These are phyloP conservation scores for Umbellularia californica DNA, from an alignment of 164 flowering plant genomes.

Conservation along the genomic window DNA sequence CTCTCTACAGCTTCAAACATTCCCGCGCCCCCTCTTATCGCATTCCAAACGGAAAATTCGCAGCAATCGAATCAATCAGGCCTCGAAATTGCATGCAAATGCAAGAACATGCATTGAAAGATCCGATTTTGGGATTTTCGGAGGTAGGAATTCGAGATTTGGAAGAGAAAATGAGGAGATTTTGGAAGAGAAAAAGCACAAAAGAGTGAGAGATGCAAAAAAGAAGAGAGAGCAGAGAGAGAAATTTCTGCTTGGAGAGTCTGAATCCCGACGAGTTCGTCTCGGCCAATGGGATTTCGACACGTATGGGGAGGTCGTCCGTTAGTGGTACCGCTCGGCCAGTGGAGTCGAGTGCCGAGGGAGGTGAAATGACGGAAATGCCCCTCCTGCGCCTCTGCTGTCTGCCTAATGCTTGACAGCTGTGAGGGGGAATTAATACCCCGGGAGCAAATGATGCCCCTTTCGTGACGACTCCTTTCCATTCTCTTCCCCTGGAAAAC, in stretches of 20 bases:
- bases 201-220: not conserved
- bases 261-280: not conserved
- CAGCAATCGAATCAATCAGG: not conserved
- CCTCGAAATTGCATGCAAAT: not conserved
- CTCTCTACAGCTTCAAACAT: slow-evolving; percentile 3
- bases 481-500: too few relatives aligned
- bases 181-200: not conserved
- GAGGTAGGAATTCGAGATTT: not conserved
- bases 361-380: not conserved
- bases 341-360: not conserved
- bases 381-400: too few relatives aligned
- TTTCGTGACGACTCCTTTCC: too few relatives aligned
- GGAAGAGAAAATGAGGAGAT: not conserved
- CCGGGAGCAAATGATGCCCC: too few relatives aligned
- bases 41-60: not conserved
- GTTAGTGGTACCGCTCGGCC: not conserved
- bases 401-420: too few relatives aligned
- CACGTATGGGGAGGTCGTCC: not conserved
- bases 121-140: not conserved
- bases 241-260: not conserved
- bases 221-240: not conserved
- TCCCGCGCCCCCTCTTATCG: not conserved
- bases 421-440: too few relatives aligned
- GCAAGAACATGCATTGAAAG: not conserved
- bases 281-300: not conserved